Conservation (phyloP, 345 rosid species). For the Aethionema arabicum region DNA sequence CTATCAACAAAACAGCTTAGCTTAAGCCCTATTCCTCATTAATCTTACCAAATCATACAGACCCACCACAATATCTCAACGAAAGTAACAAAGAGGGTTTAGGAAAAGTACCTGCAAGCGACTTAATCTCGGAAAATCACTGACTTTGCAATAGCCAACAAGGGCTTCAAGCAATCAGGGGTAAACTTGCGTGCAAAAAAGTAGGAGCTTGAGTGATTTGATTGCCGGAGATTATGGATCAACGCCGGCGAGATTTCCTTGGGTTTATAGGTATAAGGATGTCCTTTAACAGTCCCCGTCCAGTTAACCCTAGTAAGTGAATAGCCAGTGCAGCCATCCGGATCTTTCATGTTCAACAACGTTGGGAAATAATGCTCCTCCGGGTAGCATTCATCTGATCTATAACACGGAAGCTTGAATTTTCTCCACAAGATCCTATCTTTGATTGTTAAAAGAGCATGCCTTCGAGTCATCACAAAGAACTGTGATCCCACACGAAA, state of each 20-base stretch:
- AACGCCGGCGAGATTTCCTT: slow-evolving; percentile 57
- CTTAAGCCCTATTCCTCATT: not conserved
- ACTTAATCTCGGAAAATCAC: slow-evolving; percentile 80
- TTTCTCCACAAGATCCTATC: slow-evolving; percentile 79
- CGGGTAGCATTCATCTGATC: slow-evolving; percentile 75
- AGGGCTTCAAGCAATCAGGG: slow-evolving; percentile 75
- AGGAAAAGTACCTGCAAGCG: slow-evolving; percentile 46
- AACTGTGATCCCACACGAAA: slow-evolving; percentile 94
- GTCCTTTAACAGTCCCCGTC: slow-evolving; percentile 86
- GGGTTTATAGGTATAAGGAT: slow-evolving; percentile 70
- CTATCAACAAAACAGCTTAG: not conserved
- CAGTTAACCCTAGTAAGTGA: slow-evolving; percentile 82
- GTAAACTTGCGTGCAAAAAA: slow-evolving; percentile 90
- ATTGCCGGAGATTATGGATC: slow-evolving; percentile 54
- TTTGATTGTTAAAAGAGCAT: slow-evolving; percentile 63
- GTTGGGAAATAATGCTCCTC: slow-evolving; percentile 99
- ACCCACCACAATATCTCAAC: slow-evolving; percentile 14
- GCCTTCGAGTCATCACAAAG: slow-evolving; percentile 73
- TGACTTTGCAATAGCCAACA: slow-evolving; percentile 69
- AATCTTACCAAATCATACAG: slow-evolving; percentile 4
- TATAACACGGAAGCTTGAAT: slow-evolving; percentile 74
- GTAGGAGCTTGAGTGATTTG: slow-evolving; percentile 72
- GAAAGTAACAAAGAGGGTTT: slow-evolving; percentile 8
- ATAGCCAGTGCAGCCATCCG: slow-evolving; percentile 63
- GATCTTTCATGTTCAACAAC: slow-evolving; percentile 75